phyloP scores from a whole-genome alignment of 257 asterid genomes.

The Orobanche coerulescens region DNA sequence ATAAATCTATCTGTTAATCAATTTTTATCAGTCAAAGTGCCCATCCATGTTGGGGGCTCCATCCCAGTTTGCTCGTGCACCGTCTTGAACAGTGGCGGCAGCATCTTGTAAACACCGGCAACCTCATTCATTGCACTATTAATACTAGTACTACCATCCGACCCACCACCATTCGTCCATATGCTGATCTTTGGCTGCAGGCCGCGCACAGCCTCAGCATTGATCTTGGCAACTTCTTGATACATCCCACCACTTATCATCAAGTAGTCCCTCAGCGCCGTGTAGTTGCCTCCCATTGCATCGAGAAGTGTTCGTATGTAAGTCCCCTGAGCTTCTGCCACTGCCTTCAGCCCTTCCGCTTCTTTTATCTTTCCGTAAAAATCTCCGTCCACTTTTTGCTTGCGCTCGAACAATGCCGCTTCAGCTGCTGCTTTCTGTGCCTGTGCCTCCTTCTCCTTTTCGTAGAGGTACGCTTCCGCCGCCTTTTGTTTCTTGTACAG shows the following conservation, averaged over 20 bases:
- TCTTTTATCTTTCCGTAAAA: slow-evolving; percentile 50
- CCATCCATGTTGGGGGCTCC: slow-evolving; percentile 66
- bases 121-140: slow-evolving; percentile 41
- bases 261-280: slow-evolving; percentile 45
- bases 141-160: neutral
- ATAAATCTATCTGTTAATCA: no score
- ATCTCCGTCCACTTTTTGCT: slow-evolving; percentile 44
- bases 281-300: slow-evolving; percentile 53
- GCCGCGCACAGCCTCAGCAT: slow-evolving; percentile 44
- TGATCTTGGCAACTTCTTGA: slow-evolving; percentile 51
- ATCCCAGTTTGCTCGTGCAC: slow-evolving; percentile 71
- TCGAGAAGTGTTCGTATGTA: slow-evolving; percentile 35
- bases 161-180: slow-evolving; percentile 37
- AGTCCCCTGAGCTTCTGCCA: slow-evolving; percentile 61
- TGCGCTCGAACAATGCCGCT: slow-evolving; percentile 35
- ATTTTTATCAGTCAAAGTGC: slow-evolving; percentile 14
- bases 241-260: slow-evolving; percentile 55
- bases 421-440: slow-evolving; percentile 47
- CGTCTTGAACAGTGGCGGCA: slow-evolving; percentile 57
- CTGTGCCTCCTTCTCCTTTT: slow-evolving; percentile 50
- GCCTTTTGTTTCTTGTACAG: slow-evolving; percentile 54
- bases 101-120: slow-evolving; percentile 48
- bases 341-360: slow-evolving; percentile 54
- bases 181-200: slow-evolving; percentile 63
- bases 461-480: slow-evolving; percentile 51